A percentile compares a stretch with the other conserved stretches of the same genome.
Evolutionary conservation across 1,139 yeast genomes (phyloP).

Genomic region (Zygotorulaspora mrakii): DNA sequence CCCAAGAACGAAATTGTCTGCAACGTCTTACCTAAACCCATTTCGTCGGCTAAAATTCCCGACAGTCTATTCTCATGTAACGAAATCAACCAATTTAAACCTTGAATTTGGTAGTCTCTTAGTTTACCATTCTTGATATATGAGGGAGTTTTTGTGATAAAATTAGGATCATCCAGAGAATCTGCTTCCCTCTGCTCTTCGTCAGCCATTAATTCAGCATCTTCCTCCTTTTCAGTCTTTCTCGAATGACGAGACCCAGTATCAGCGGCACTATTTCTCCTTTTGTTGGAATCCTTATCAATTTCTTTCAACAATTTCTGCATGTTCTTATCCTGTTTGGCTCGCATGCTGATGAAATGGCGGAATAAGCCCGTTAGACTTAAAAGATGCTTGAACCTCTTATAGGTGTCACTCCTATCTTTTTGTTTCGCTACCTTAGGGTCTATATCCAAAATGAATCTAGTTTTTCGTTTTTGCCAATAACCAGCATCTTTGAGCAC

Average conservation of each 20-base stretch:
- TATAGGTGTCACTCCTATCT: constrained; percentile 63
- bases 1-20: constrained; percentile 87
- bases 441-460: constrained; percentile 51
- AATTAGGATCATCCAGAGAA: constrained; percentile 23
- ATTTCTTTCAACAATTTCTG: constrained; percentile 42
- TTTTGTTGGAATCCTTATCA: constrained; percentile 32
- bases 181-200: constrained; percentile 44
- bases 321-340: constrained; percentile 56
- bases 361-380: constrained; percentile 66
- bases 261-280: constrained; percentile 17
- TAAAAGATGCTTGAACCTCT: constrained; percentile 60
- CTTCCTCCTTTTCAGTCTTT: constrained; percentile 67
- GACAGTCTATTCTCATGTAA: constrained; percentile 79
- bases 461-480: constrained; percentile 41
- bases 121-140: constrained; percentile 55
- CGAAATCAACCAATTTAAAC: constrained; percentile 86
- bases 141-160: constrained; percentile 52
- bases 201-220: constrained; percentile 58
- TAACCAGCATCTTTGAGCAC: constrained; percentile 31
- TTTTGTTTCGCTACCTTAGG: constrained; percentile 54
- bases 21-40: constrained; percentile 95
- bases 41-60: constrained; percentile 95
- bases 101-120: constrained; percentile 87
- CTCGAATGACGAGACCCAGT: constrained; percentile 44
- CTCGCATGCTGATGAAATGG: constrained; percentile 65